phyloP scores from a whole-genome alignment of 2,329 filamentous ascomycete species.

The Paraconiothyrium brasiliense region DNA sequence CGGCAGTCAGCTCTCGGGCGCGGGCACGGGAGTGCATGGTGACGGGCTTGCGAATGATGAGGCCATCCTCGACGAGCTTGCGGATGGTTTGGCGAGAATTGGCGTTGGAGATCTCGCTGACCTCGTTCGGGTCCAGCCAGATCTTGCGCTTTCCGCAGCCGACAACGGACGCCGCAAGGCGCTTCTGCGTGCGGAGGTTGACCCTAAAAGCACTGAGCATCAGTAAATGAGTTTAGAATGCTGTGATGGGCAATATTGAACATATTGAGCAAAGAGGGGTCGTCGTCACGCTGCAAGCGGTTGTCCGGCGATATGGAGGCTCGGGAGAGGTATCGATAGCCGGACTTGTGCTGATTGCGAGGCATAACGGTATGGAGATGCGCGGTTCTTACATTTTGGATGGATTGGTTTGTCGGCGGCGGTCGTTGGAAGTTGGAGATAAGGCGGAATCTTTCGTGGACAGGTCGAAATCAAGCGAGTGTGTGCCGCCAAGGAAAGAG shows the following conservation, averaged over 20 bases:
- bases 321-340: conserved; percentile 27
- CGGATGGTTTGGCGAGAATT: conserved; percentile 99
- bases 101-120: conserved; percentile 99
- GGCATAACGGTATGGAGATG: conserved; percentile 25
- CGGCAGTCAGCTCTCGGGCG: conserved; percentile 92
- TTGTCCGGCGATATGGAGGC: conserved; percentile 33
- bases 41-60: conserved; percentile 99
- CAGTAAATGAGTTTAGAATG: conserved; percentile 37
- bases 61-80: conserved; percentile 99
- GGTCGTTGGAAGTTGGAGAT: conserved; percentile 41
- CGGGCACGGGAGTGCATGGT: conserved; percentile 99
- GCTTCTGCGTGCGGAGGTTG: conserved; percentile 99
- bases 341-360: conserved; percentile 31
- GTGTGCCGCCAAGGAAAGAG: conserved; percentile 3
- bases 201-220: conserved; percentile 71
- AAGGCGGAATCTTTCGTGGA: conserved; percentile 11
- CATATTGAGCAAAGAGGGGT: conserved; percentile 45
- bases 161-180: conserved; percentile 97
- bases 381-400: conserved; percentile 54
- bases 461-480: conserved; percentile 15
- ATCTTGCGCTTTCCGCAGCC: conserved; percentile 99
- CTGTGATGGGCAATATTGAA: conserved; percentile 29
- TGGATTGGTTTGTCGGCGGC: conserved; percentile 48
- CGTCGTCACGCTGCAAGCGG: conserved; percentile 41
- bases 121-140: conserved; percentile 99